Conservation (phyloP, 495 filamentous ascomycete species). For the Xylaria bambusicola region DNA sequence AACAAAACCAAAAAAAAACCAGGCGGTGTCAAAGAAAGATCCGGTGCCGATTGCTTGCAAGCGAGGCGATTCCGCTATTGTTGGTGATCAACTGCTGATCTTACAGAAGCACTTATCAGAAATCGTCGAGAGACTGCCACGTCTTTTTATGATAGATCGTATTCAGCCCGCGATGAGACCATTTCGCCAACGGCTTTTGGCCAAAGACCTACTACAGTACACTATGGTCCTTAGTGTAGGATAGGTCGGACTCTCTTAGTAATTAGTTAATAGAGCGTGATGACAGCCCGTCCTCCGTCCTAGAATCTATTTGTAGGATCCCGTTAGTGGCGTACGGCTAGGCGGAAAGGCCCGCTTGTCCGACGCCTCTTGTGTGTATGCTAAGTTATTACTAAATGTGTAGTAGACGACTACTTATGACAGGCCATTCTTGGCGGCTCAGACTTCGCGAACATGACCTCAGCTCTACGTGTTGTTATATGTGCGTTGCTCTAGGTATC, state of each 20-base stretch:
- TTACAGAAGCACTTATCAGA: no score
- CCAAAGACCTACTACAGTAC: no score
- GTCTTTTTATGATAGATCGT: not conserved
- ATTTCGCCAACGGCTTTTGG: no score
- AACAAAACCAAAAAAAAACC: no score
- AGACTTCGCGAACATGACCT: no score
- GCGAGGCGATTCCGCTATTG: no score
- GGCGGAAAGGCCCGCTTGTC: slow-evolving; percentile 14
- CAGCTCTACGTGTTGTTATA: no score
- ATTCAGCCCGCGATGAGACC: no score
- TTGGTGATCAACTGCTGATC: no score
- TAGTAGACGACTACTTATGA: slow-evolving; percentile 7
- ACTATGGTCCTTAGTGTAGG: no score
- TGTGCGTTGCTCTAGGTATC: no score
- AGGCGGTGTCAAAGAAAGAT: slow-evolving; percentile 2
- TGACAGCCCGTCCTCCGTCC: not conserved
- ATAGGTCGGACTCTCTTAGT: not conserved
- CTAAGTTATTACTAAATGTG: not conserved
- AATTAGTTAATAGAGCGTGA: not conserved
- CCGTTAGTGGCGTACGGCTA: slow-evolving; percentile 9
- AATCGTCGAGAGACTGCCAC: not conserved
- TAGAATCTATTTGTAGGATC: no score
- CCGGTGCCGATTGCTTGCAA: not conserved
- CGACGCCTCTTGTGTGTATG: not conserved
- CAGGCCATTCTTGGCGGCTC: slow-evolving; percentile 8